phyloP scores from a whole-genome alignment of 2,329 filamentous ascomycete genomes.

The Beauveria brongniartii region DNA sequence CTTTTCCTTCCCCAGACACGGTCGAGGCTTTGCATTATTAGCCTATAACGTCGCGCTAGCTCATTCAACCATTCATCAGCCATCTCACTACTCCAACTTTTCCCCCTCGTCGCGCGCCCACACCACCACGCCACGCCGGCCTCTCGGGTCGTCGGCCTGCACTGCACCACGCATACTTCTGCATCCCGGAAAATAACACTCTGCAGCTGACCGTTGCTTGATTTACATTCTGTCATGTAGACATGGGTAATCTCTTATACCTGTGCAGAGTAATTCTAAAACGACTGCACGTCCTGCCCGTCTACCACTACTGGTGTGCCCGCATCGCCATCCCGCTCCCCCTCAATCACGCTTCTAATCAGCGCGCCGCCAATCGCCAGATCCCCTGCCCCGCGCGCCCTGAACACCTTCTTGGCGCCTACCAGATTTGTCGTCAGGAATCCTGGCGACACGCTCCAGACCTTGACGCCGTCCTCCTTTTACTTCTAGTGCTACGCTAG shows the following conservation, averaged over 20 bases:
- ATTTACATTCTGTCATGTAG: not conserved
- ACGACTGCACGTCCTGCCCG: conserved; percentile 9
- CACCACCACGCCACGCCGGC: not conserved
- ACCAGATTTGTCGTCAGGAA: conserved; percentile 32
- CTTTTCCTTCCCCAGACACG: not conserved
- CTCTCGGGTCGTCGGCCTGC: not conserved
- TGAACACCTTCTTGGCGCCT: conserved; percentile 17
- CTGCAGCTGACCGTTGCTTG: not conserved
- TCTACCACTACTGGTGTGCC: conserved; percentile 25
- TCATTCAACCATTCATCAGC: not conserved
- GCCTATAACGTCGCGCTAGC: not conserved
- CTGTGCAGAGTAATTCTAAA: not conserved
- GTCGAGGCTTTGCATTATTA: not conserved
- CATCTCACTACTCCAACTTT: conserved; percentile 4
- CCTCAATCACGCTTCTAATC: conserved; percentile 31
- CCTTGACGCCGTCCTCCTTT: conserved; percentile 32
- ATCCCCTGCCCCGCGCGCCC: conserved; percentile 22
- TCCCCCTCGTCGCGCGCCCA: not conserved
- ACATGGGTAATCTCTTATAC: not conserved
- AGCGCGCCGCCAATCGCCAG: conserved; percentile 28
- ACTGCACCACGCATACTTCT: not conserved
- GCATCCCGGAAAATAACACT: not conserved
- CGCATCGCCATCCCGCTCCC: conserved; percentile 30
- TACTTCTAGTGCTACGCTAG: conserved; percentile 33
- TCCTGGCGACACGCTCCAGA: conserved; percentile 31